A percentile compares a stretch with the other conserved stretches of the same genome.
Evolutionary conservation across 2,329 filamentous ascomycete species (phyloP).

Genomic region (Stagonosporopsis cucurbitacearum): DNA sequence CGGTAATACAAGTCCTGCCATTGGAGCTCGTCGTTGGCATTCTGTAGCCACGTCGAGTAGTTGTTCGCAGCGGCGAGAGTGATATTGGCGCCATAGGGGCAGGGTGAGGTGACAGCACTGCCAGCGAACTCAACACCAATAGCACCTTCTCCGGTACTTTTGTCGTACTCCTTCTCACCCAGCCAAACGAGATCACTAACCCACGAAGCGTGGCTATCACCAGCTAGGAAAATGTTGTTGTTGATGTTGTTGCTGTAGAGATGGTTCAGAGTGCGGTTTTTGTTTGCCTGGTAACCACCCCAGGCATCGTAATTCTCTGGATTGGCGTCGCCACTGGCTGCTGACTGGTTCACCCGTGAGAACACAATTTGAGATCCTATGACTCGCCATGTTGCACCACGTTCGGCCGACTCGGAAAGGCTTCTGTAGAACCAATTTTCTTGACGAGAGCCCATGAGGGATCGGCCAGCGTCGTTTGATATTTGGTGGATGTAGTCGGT

Average conservation of each 20-base stretch:
- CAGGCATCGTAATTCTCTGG: conserved; percentile 65
- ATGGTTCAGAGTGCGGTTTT: conserved; percentile 72
- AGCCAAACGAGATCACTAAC: conserved; percentile 55
- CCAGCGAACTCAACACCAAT: conserved; percentile 64
- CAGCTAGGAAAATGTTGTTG: conserved; percentile 76
- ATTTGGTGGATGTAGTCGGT: conserved; percentile 67
- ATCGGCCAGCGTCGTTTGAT: conserved; percentile 70
- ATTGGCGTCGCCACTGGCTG: conserved; percentile 52
- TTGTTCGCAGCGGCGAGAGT: conserved; percentile 60
- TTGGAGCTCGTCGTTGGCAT: conserved; percentile 68
- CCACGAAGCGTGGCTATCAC: conserved; percentile 73
- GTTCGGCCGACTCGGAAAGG: conserved; percentile 63
- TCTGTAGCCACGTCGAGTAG: conserved; percentile 38
- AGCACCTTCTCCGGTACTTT: conserved; percentile 48
- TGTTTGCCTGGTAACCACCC: conserved; percentile 73
- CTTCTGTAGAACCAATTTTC: conserved; percentile 68
- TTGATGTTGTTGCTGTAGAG: conserved; percentile 71
- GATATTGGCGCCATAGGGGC: conserved; percentile 66
- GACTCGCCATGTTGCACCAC: conserved; percentile 73
- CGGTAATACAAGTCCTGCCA: conserved; percentile 78
- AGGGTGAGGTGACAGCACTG: conserved; percentile 68
- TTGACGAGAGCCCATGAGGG: conserved; percentile 74
- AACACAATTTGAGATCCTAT: conserved; percentile 76
- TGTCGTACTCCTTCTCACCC: conserved; percentile 50
- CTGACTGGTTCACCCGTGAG: conserved; percentile 60